Evolutionary conservation across 352 stramenopile genomes (phyloP), one percentile per base, ranked within the genome.

Genomic region (Aphanomyces invadans): DNA sequence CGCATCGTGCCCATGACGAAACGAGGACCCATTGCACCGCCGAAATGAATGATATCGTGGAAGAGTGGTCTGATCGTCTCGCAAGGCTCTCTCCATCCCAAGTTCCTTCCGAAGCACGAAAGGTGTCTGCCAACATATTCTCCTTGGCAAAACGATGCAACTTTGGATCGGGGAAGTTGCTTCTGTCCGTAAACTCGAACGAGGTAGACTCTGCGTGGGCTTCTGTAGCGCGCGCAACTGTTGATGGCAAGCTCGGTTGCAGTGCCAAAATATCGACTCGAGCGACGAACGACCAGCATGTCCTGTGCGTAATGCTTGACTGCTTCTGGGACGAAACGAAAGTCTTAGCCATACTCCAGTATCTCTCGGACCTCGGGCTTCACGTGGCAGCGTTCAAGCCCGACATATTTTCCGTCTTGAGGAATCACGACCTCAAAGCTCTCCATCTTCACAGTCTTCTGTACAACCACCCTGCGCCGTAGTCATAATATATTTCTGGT

Each of bases 81-180:
- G 2, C 15, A 3, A 46, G 11, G 11, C 15, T 57, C 4, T 17
- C 2, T 1, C 26, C 59, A 21, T 31, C 36, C 29, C 26, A 66
- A 25, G 44, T 54, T 17, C 9, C 46, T 11, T 15, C 15, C 23
- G 29, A 66, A 12, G 59, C 59, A 12, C 36, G 46, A 4, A 56
- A 38, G 17, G 62, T 69, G 15, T 62, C 62, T 19, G 62, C 62
- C 10, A 64, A 12, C n/a, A 21, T 69, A 26, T 69, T 64, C 52
- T 46, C 49, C 10, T 36, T 69, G 15, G 62, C 62, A 19, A 69
- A 69, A 52, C 49, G 53, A 10, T 69, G 65, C 62, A 69, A 69
- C 49, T 69, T 65, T 29, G 62, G 62, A 19, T 69, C 62, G 17
- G 62, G 62, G 10, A 69, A 69, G 19, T 38, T 69, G 10, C 23